Evolutionary conservation across 2,329 filamentous ascomycete genomes (phyloP).

Genomic region (Penicillium brasilianum): DNA sequence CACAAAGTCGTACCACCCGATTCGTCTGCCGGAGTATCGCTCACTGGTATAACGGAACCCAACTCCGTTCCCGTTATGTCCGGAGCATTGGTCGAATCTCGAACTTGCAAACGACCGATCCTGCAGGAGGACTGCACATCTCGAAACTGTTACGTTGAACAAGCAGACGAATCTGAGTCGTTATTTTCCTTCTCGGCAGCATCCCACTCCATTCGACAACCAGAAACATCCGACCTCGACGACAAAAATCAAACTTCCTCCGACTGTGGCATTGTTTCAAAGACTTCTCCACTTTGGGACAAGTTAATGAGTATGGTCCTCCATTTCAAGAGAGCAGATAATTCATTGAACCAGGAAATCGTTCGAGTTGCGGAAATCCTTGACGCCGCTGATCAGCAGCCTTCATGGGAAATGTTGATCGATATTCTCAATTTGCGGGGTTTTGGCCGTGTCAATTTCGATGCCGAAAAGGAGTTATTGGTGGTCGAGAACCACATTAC

Average conservation of each 20-base stretch:
- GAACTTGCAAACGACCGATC: no score
- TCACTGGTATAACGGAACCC: neutral
- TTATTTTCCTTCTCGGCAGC: neutral
- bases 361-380: neutral
- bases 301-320: neutral
- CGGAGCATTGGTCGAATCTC: neutral
- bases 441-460: neutral
- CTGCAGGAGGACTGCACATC: no score
- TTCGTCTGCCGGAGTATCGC: neutral
- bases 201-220: neutral
- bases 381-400: neutral
- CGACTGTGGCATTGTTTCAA: neutral
- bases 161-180: neutral
- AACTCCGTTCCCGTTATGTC: neutral
- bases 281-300: neutral
- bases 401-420: neutral
- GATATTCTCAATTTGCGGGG: neutral
- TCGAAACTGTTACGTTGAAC: neutral
- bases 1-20: neutral
- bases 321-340: neutral
- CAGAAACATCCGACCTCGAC: neutral
- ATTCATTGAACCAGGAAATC: neutral
- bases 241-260: neutral
- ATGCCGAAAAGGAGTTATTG: neutral
- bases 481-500: neutral